Conservation (phyloP, 352 stramenopile genomes). For the Pythium pyrilobum region DNA sequence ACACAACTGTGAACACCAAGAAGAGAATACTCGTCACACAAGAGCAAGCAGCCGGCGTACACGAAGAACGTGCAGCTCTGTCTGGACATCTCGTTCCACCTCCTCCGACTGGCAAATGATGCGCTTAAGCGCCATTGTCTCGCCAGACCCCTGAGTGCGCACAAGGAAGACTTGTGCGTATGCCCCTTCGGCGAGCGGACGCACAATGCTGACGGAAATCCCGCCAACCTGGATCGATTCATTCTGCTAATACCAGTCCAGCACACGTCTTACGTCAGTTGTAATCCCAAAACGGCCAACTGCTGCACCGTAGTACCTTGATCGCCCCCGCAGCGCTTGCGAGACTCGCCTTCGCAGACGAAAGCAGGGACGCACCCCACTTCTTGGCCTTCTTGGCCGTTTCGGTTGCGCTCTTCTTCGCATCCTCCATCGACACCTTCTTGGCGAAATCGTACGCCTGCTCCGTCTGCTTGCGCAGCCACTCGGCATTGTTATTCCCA, state of each 20-base stretch:
- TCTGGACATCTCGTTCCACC: conserved; percentile 67
- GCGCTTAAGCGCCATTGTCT: conserved; percentile 80
- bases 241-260: conserved; percentile 23
- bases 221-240: conserved; percentile 75
- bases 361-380: conserved; percentile 77
- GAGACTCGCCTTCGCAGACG: conserved; percentile 72
- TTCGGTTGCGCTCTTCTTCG: conserved; percentile 73
- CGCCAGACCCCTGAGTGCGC: conserved; percentile 49
- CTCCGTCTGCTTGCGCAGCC: conserved; percentile 79
- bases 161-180: conserved; percentile 84
- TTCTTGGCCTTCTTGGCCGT: conserved; percentile 88
- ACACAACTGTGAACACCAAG: not conserved
- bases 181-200: conserved; percentile 62
- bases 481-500: conserved; percentile 25
- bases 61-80: conserved; percentile 69
- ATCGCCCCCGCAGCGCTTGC: conserved; percentile 49
- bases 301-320: too few species aligned
- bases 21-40: too few species aligned
- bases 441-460: conserved; percentile 86
- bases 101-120: conserved; percentile 81
- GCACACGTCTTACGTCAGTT: too few species aligned
- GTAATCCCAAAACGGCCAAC: too few species aligned
- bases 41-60: conserved; percentile 42
- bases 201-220: conserved; percentile 63
- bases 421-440: conserved; percentile 84